Base-by-base conservation (phyloP, 108 stramenopile species). In the Fistulifera solaris region DNA sequence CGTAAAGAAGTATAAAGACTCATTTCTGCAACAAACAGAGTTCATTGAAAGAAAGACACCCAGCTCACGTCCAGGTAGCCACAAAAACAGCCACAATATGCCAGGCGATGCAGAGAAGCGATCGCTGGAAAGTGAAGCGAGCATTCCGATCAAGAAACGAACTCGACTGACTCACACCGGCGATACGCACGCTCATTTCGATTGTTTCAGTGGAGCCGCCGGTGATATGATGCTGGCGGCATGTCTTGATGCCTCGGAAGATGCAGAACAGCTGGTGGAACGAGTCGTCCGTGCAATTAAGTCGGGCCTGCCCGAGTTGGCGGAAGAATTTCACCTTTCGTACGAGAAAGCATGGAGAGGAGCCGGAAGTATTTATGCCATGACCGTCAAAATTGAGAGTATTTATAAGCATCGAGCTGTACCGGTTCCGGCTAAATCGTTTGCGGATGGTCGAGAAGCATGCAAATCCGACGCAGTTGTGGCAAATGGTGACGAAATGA, bases 211-310 rank as follows among this genome's bases (percentile, higher is more conserved):
- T 38, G 89, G 89, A 15, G 89, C 85, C 11, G 89, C 89, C 17
- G 89, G 89, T 18, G 89, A 90, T 55, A 90, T 90, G 89, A 56
- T 90, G 53, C 61, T 89, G 57, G 78, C 88, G 15, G 58, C 81
- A 31, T 85, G 78, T 48, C 54, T 89, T 43, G 88, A 86, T 61
- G 81, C 81, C 0, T 65, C 77, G 58, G 66, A 39, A 25, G 47
- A 52, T 38, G 35, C 55, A 27, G 17, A 24, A 18, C 38, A 52
- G 17, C 52, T 88, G 16, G 49, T 78, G 8, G 28, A 44, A 11
- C 66, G 67, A 27, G 59, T 89, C 21, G 41, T 49, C 16, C 17
- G 54, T 12, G 71, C 65, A 57, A 40, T 89, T 27, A 64, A 71
- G 42, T 40, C 64, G 13, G 88, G 88, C 0, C 38, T 89, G 50